Evolutionary conservation across 305 asterid species (phyloP).

Genomic region (Solanum hybrid): DNA sequence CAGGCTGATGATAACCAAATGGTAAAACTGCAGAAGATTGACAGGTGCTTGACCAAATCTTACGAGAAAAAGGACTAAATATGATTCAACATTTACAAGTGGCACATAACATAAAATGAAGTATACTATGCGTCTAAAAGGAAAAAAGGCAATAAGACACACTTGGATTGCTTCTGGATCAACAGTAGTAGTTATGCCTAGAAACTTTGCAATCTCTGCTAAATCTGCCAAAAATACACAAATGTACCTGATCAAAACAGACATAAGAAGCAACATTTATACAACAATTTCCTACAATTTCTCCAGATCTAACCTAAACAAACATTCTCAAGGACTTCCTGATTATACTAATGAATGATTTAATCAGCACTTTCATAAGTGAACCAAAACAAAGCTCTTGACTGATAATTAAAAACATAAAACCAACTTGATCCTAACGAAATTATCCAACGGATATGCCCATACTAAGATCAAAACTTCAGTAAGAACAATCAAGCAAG

Average conservation of each 20-base stretch:
- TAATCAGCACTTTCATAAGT: neutral
- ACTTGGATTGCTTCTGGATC: slow-evolving; percentile 95
- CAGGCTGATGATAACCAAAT: neutral
- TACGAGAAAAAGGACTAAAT: neutral
- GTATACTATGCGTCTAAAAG: neutral
- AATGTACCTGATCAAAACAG: neutral
- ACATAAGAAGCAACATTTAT: neutral
- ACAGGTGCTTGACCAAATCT: neutral
- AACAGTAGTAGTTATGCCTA: slow-evolving; percentile 76
- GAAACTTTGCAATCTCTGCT: slow-evolving; percentile 95
- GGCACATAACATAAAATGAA: neutral
- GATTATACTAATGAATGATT: neutral
- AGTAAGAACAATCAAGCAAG: neutral
- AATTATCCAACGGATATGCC: neutral
- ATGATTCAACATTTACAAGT: neutral
- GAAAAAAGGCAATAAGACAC: slow-evolving; percentile 22
- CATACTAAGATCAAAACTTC: neutral
- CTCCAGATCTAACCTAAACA: neutral
- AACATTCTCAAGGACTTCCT: neutral
- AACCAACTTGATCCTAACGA: neutral
- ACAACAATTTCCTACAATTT: neutral
- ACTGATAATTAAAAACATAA: neutral
- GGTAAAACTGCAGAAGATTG: neutral
- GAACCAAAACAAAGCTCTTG: neutral
- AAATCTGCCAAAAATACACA: slow-evolving; percentile 48